Conservation (phyloP, 2,329 filamentous ascomycete genomes). For the Zasmidium cellare region DNA sequence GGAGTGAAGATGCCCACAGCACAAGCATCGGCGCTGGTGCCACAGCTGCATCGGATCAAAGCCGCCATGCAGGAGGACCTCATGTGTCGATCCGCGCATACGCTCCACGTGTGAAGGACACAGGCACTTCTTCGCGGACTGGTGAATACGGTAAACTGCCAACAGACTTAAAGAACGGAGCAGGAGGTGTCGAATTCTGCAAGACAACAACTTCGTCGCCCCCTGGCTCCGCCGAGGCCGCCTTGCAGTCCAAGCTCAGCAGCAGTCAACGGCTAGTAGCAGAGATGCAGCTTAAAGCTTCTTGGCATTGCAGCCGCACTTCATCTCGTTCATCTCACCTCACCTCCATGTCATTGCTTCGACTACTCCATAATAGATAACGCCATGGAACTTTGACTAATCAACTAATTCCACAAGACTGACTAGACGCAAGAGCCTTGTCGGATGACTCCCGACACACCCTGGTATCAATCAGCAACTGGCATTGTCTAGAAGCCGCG, state of each 20-base stretch:
- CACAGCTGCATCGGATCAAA: not conserved
- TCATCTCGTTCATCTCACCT: no score
- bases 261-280: no score
- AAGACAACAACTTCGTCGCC: not conserved
- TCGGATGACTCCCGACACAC: no score
- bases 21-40: not conserved
- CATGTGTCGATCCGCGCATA: not conserved
- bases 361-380: no score
- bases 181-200: not conserved
- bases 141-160: not conserved
- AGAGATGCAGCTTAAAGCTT: no score
- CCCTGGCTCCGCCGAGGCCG: not conserved
- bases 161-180: not conserved
- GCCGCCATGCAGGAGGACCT: not conserved
- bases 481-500: no score
- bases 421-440: no score
- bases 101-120: not conserved
- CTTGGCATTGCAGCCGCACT: no score
- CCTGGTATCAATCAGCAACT: no score
- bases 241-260: slow-evolving; percentile 3
- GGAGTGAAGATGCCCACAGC: not conserved
- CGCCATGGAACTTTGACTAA: no score
- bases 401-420: no score
- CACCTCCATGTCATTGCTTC: no score
- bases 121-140: not conserved